Base-by-base conservation (phyloP, 2,329 filamentous ascomycete genomes). In the Pseudogymnoascus sp. region DNA sequence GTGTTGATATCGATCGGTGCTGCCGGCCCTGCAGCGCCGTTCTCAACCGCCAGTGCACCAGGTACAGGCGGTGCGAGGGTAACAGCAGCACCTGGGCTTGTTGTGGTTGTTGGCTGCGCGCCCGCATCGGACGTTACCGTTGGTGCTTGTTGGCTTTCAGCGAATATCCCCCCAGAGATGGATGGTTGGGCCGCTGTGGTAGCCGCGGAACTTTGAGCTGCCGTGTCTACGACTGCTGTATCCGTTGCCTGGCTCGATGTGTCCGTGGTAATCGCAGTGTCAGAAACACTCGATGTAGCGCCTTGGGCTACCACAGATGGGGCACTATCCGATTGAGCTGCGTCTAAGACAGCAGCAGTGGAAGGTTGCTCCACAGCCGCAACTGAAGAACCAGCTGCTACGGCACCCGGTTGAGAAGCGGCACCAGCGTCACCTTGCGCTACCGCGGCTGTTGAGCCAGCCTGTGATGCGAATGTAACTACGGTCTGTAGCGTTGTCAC, bases 1-100 rank as follows among this genome's bases (percentile, higher is more conserved):
- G 67, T 68, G 36, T 61, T 65, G 59, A 72, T 71, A 58, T 72
- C 63, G 33, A 71, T 67, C 8, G 21, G 60, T 4, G 10, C 60
- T 54, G 50, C 31, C 11, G 29, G 13, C 6, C 60, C 5, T 21
- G 63, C 41, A 21, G 21, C 15, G 58, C 60, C 11, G 37, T 60
- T 26, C 37, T 58, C 29, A 6, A 63, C 54, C n/a, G 63, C 39
- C 5, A 58, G 35, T n/a, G 60, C 58, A 39, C 58, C 60, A 44
- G 63, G 61, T 29, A 60, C 39, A 26, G 47, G 54, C 21, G 50
- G 36, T 36, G 62, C 37, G 26, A 40, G 31, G 36, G 37, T 40
- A 15, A 62, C 59, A n/a, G 61, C 61, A 36, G 61, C 21, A 57
- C 11, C 26, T 15, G 29, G 26, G 21, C 47, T 35, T 60, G 60